These are phyloP conservation scores for Tuctoria greenei DNA, from an alignment of 176 grass and related monocot species.

Conservation along the genomic window DNA sequence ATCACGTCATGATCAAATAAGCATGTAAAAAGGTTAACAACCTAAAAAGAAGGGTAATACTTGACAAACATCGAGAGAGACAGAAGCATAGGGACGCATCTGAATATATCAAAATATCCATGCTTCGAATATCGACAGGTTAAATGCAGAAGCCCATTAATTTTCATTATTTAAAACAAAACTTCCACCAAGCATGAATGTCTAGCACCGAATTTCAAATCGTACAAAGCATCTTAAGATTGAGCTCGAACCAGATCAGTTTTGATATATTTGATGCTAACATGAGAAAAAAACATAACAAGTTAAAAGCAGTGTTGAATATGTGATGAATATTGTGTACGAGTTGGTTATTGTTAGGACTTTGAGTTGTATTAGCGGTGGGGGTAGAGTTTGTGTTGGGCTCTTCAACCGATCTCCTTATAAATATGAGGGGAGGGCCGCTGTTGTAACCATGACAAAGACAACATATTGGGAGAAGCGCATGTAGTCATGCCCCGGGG, in stretches of 20 bases:
- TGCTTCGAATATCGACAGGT: neutral
- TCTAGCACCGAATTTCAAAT: neutral
- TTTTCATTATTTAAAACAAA: neutral
- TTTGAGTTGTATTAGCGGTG: too few relatives aligned
- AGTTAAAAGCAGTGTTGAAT: too few relatives aligned
- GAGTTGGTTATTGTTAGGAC: too few relatives aligned
- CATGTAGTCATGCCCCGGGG: too few relatives aligned
- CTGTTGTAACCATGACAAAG: too few relatives aligned
- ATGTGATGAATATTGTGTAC: too few relatives aligned
- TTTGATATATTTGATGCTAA: too few relatives aligned
- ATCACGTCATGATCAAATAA: neutral
- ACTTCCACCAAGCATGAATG: neutral
- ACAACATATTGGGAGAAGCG: too few relatives aligned
- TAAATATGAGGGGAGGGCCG: too few relatives aligned
- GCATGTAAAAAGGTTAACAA: neutral
- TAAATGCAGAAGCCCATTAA: neutral
- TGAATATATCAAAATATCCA: neutral
- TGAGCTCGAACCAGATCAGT: neutral
- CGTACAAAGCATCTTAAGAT: neutral
- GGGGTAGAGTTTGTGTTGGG: too few relatives aligned
- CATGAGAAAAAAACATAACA: too few relatives aligned
- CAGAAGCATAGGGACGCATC: neutral
- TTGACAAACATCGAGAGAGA: neutral
- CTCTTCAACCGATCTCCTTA: too few relatives aligned
- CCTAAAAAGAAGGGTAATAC: neutral